Conservation (phyloP, 331 rosid species). For the Stylosanthes scabra region DNA sequence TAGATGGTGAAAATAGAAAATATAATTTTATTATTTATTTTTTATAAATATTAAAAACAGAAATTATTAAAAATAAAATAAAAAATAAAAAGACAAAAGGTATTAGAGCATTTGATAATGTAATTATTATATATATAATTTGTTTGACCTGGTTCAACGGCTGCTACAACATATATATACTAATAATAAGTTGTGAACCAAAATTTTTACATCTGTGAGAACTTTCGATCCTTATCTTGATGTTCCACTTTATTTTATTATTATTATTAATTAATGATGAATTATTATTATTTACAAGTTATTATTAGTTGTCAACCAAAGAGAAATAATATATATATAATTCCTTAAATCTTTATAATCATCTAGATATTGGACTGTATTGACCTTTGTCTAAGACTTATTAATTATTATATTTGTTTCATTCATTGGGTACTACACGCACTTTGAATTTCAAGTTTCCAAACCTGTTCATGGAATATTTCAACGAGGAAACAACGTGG, state of each 20-base stretch:
- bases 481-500: slow-evolving; percentile 11
- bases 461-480: slow-evolving; percentile 18
- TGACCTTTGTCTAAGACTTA: slow-evolving; percentile 47
- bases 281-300: slow-evolving; percentile 21
- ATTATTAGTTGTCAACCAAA: slow-evolving; percentile 42
- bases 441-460: slow-evolving; percentile 28
- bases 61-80: too few relatives aligned
- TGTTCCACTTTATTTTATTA: too few relatives aligned
- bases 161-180: neutral
- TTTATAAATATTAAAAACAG: too few relatives aligned
- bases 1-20: too few relatives aligned
- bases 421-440: neutral
- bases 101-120: too few relatives aligned
- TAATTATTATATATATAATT: neutral
- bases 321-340: neutral
- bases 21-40: too few relatives aligned
- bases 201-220: neutral
- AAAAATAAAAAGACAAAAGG: too few relatives aligned
- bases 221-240: neutral
- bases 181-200: neutral
- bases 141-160: neutral
- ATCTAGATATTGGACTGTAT: slow-evolving; percentile 48
- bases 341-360: slow-evolving; percentile 13
- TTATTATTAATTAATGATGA: neutral
- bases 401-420: neutral